A percentile compares a stretch with the other conserved stretches of the same genome.
phyloP scores from a whole-genome alignment of 495 filamentous ascomycete species.

The Podospora didyma region DNA sequence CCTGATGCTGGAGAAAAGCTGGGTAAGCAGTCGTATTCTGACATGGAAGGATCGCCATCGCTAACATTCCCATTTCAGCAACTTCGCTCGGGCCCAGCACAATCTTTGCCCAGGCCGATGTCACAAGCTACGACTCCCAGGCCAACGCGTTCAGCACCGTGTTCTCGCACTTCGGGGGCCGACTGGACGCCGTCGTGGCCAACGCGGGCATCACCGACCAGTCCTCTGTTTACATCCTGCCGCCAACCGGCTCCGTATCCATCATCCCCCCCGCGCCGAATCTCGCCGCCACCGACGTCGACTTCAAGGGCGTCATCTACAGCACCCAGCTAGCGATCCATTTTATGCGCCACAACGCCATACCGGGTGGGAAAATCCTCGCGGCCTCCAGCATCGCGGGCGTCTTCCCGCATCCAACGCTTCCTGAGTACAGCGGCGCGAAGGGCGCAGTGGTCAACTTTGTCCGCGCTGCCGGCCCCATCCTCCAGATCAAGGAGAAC shows the following conservation, averaged over 20 bases:
- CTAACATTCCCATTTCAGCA: background rate
- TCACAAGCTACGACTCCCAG: constrained; percentile 35
- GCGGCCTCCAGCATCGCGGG: constrained; percentile 32
- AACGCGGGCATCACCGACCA: constrained; percentile 42
- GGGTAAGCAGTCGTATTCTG: background rate
- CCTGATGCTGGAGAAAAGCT: background rate
- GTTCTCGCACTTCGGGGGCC: constrained; percentile 25
- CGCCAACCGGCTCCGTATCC: background rate
- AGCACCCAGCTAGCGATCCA: constrained; percentile 37
- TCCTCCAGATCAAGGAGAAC: constrained; percentile 35
- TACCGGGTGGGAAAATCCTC: constrained; percentile 26
- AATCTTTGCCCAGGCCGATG: constrained; percentile 28
- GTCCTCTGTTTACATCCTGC: constrained; percentile 8
- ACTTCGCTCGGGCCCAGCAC: constrained; percentile 25
- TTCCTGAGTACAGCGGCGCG: constrained; percentile 38
- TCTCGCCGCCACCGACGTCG: constrained; percentile 33
- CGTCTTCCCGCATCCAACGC: constrained; percentile 30
- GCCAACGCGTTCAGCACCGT: constrained; percentile 29
- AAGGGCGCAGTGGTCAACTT: constrained; percentile 40
- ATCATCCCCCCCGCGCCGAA: constrained; percentile 34
- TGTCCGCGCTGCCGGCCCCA: constrained; percentile 24
- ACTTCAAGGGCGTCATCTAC: constrained; percentile 40
- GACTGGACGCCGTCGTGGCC: constrained; percentile 37
- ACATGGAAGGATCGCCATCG: too few species aligned
- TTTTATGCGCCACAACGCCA: constrained; percentile 40